Evolutionary conservation across 345 rosid genomes (phyloP).

Genomic region (Syzygium oleosum): DNA sequence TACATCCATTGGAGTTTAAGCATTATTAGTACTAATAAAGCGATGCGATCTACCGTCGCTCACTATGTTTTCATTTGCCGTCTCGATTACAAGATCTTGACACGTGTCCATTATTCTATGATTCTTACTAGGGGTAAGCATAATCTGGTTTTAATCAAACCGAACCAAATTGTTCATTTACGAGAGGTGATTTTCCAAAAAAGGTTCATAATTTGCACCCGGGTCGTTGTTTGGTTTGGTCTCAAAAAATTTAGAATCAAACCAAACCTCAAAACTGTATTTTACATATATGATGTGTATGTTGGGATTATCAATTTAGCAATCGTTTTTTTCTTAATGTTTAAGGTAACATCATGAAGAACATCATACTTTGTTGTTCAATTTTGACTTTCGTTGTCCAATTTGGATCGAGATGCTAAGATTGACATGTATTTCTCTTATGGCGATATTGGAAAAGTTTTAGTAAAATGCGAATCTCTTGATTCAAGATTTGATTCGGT

Average conservation of each 20-base stretch:
- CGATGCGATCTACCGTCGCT: not conserved
- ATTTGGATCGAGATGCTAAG: not conserved
- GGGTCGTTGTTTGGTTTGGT: not conserved
- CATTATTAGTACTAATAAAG: not conserved
- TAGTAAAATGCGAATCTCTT: not conserved
- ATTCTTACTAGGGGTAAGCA: not conserved
- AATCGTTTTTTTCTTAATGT: not conserved
- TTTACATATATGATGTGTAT: not conserved
- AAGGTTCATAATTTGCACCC: not conserved
- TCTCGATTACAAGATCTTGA: not conserved
- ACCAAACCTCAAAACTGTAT: not conserved
- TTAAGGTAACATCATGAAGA: not conserved
- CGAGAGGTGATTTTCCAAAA: not conserved
- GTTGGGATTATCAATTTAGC: not conserved
- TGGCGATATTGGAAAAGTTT: not conserved
- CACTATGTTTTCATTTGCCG: not conserved
- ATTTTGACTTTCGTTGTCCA: not conserved
- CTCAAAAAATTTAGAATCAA: not conserved
- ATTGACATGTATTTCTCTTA: not conserved
- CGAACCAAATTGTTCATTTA: not conserved
- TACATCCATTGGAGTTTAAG: not conserved
- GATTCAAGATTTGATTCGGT: not conserved
- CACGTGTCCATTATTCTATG: not conserved
- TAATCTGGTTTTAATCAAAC: not conserved
- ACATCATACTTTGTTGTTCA: not conserved